Base-by-base conservation (phyloP, 768 basidiomycete species). In the Leccinum longicurvipes region DNA sequence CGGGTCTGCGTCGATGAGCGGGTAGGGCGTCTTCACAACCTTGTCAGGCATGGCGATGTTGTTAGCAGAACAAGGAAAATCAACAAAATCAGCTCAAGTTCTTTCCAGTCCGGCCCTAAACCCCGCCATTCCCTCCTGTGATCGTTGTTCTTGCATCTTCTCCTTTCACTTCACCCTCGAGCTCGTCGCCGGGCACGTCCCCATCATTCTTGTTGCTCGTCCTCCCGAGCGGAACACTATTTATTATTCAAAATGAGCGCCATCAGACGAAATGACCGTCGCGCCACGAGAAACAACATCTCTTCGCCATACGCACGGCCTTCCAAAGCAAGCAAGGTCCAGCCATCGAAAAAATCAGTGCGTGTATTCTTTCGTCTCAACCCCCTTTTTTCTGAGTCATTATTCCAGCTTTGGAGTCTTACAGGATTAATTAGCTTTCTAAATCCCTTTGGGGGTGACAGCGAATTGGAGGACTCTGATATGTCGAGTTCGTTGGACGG, bases 1-100 rank as follows among this genome's bases (percentile, higher is more conserved):
- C 10, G 96, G 96, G 78, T 98, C 96, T 0, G 85, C 78, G 74
- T 98, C 96, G 75, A 98, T 90, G 73, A 96, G 86, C 47, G 94
- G 94, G 76, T 84, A 96, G 24, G 86, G 85, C 39, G 88, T 84
- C 66, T 74, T 72, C 56, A 79, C 74, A 63, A 77, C 73, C 68
- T 81, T 81, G 72, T 78, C 68, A 36, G 72, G 72, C 74, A 75
- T 74, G 52, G 47, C 64, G 54, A 53, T 42, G 23, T 23, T 39
- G 41, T 48, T 28, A 15, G 17, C 3, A 51, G 34, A 56, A 64
- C 53, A 57, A 54, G 8, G 51, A n/a, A 48, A 42, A 25, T 32
- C 15, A 27, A 49, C 6, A 14, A 34, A 56, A 4, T 17, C 25
- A 12, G 12, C 0, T 19, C 57, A 55, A 66, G 61, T 63, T 55